phyloP scores from a whole-genome alignment of 2,329 filamentous ascomycete genomes.

The Colletotrichum abscissum region DNA sequence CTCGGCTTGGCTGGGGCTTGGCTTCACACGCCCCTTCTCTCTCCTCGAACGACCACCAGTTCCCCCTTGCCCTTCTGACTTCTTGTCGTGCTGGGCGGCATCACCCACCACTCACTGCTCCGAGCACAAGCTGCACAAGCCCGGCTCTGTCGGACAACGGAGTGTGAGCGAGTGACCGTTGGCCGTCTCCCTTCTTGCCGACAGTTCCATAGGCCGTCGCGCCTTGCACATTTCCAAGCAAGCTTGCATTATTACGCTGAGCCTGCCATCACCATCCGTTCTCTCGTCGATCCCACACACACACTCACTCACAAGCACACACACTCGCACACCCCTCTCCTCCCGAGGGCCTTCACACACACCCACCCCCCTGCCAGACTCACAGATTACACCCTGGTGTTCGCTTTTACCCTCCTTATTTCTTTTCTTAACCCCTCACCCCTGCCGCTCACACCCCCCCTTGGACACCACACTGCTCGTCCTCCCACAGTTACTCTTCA shows the following conservation, averaged over 20 bases:
- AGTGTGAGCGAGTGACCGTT: conserved; percentile 28
- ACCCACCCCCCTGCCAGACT: neutral
- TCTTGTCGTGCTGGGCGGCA: conserved; percentile 4
- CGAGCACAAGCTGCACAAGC: conserved; percentile 16
- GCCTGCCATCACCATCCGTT: conserved; percentile 11
- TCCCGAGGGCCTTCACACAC: neutral
- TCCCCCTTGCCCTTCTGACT: conserved; percentile 24
- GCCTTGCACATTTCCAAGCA: conserved; percentile 12
- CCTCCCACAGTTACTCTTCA: conserved; percentile 20
- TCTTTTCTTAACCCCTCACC: conserved; percentile 23
- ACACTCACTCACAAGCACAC: neutral
- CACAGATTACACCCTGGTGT: conserved; percentile 4
- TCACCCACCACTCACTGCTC: conserved; percentile 5
- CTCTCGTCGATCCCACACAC: neutral
- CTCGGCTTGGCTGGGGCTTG: conserved; percentile 27
- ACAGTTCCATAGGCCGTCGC: conserved; percentile 11
- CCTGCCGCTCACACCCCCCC: neutral
- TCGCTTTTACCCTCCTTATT: conserved; percentile 24
- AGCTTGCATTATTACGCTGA: conserved; percentile 9
- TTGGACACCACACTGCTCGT: conserved; percentile 11
- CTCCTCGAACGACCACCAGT: conserved; percentile 2
- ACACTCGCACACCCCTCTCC: neutral
- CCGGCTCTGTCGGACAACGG: neutral
- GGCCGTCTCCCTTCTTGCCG: neutral
- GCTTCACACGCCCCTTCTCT: neutral